Conservation (phyloP, 164 flowering plant species). For the Piper longum region DNA sequence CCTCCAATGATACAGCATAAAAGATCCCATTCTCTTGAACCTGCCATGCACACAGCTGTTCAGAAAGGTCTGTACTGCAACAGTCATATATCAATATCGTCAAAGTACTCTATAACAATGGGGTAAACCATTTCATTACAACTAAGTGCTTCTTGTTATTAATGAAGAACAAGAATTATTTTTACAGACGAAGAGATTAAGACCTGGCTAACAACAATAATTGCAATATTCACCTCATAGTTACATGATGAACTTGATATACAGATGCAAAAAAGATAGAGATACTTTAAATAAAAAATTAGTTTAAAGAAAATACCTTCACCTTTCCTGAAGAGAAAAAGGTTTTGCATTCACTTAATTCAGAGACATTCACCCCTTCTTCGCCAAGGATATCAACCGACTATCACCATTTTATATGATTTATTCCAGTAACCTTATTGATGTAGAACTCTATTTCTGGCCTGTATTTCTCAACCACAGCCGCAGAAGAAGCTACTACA, state of each 20-base stretch:
- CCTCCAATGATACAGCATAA: conserved; percentile 62
- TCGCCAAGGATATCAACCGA: conserved; percentile 75
- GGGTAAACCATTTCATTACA: no score
- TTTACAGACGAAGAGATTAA: no score
- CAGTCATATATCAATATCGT: no score
- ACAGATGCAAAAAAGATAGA: no score
- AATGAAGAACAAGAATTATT: no score
- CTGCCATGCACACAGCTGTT: conserved; percentile 16
- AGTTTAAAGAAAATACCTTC: conserved; percentile 32
- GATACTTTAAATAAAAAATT: background rate
- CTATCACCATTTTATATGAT: conserved; percentile 68
- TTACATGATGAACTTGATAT: no score
- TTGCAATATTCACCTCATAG: no score
- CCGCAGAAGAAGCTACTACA: conserved; percentile 93
- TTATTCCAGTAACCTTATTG: conserved; percentile 31
- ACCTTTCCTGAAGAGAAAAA: conserved; percentile 30
- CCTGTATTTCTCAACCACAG: conserved; percentile 95
- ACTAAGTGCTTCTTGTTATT: no score
- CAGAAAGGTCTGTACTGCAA: background rate
- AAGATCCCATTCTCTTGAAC: conserved; percentile 72
- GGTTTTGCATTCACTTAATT: conserved; percentile 17
- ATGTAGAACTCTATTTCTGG: conserved; percentile 48
- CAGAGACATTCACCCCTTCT: conserved; percentile 62
- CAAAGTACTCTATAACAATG: no score
- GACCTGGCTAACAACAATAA: no score